Evolutionary conservation across 1,284 basidiomycete species (phyloP), one percentile per base, ranked within the genome.

Genomic region (Psilocybe mexicana): DNA sequence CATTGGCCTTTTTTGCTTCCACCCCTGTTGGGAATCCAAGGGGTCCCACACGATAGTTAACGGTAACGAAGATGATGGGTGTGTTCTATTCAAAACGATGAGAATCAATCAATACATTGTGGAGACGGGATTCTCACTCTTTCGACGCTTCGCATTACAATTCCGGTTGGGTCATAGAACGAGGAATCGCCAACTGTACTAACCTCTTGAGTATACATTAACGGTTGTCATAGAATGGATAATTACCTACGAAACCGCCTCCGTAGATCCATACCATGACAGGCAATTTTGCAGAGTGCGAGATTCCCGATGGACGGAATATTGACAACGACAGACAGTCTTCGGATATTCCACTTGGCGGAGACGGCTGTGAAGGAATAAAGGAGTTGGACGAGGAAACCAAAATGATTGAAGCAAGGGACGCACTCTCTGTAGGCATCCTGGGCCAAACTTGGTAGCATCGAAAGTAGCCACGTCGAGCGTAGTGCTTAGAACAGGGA

Each of bases 1-100:
- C 11, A 24, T 4, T 52, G 11, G n/a, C n/a, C 7, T 30, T 12
- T 1, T 12, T 50, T 62, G 77, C 77, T 67, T 81, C 79, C 18
- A 66, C 57, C 1, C 79, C 79, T 62, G 77, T 75, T 2, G 79
- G 77, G 55, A 79, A 84, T 43, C 82, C 82, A 14, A 83, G 69
- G 1, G 78, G 77, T 0, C 78, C 79, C 2, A 80, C 58, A 24
- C 83, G 76, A 61, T 86, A 85, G 61, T 83, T 82, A 71, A 82
- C 70, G 50, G 74, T 79, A 24, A 84, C 82, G 54, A 81, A 80
- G 23, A 86, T 74, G 33, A 85, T 65, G 1, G 80, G 81, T 0
- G 77, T 80, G 18, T 75, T 78, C 76, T 80, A 28, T n/a, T 43
- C 3, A 44, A 10, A 23, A 28, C 28, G 18, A 33, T 33, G 30